A percentile compares a stretch with the other conserved stretches of the same genome.
phyloP scores from a whole-genome alignment of 73 alveolate genomes.

The Uronychia setigera region DNA sequence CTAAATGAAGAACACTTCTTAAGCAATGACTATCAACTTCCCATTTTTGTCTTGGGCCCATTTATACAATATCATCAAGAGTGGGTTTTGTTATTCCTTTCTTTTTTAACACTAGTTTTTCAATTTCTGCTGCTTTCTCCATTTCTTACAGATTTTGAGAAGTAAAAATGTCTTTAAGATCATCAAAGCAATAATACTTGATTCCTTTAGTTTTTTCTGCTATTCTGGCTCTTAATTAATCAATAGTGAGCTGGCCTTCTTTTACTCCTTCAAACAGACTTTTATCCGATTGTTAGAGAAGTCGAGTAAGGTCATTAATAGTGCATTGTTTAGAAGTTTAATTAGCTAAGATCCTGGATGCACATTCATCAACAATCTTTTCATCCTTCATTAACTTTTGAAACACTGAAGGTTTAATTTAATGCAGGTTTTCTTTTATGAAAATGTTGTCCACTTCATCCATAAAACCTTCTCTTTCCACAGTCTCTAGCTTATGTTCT shows the following conservation, averaged over 20 bases:
- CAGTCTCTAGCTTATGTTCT: neutral
- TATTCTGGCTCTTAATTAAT: constrained; percentile 1
- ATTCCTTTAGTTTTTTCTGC: constrained; percentile 11
- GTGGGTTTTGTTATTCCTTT: neutral
- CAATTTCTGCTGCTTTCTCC: neutral
- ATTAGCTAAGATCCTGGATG: neutral
- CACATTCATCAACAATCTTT: constrained; percentile 3
- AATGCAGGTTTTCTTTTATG: neutral
- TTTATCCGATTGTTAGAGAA: neutral
- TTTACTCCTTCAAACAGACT: neutral
- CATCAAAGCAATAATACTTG: constrained; percentile 16
- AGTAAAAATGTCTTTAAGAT: neutral
- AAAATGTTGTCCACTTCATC: neutral
- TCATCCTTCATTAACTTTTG: neutral
- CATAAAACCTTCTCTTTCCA: neutral
- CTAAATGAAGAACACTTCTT: neutral
- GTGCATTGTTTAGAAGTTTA: neutral
- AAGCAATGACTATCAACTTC: neutral
- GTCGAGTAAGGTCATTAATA: neutral
- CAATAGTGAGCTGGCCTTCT: neutral
- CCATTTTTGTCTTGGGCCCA: neutral
- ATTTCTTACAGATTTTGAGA: neutral
- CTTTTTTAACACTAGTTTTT: neutral
- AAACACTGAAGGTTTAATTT: neutral
- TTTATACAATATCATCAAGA: neutral